phyloP scores from a whole-genome alignment of 176 grass and related monocot genomes.

The Elaeis guineensis region DNA sequence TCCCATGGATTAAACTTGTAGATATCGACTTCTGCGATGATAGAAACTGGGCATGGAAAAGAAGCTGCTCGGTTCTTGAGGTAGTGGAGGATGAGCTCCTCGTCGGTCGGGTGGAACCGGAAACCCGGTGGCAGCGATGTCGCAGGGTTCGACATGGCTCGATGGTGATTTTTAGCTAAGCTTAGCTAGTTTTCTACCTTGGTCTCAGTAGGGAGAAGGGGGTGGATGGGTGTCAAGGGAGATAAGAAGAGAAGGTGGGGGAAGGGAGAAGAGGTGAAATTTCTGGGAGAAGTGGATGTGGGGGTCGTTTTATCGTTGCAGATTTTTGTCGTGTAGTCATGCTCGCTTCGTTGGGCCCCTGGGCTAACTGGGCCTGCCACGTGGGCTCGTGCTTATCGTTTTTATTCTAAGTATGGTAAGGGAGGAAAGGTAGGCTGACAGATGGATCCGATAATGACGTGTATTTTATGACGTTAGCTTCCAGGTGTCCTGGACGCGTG shows the following conservation, averaged over 20 bases:
- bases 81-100: slow-evolving; percentile 83
- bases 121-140: slow-evolving; percentile 63
- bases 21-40: slow-evolving; percentile 90
- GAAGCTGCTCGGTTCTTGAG: slow-evolving; percentile 40
- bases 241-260: not conserved
- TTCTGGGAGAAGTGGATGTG: not conserved
- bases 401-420: too few species aligned
- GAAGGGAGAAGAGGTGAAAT: not conserved
- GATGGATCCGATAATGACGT: too few species aligned
- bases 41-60: slow-evolving; percentile 25
- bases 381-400: too few species aligned
- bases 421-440: too few species aligned
- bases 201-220: not conserved
- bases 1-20: slow-evolving; percentile 89
- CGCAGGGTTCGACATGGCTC: slow-evolving; percentile 1
- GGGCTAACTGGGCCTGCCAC: too few species aligned
- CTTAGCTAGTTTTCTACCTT: too few species aligned
- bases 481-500: too few species aligned
- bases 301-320: not conserved
- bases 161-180: too few species aligned
- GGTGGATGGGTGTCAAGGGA: not conserved
- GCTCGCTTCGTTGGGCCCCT: too few species aligned
- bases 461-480: too few species aligned
- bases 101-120: slow-evolving; percentile 77
- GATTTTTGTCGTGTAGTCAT: not conserved